Base-by-base conservation (phyloP, 2,329 filamentous ascomycete genomes). In the Trichoderma endophyticum region DNA sequence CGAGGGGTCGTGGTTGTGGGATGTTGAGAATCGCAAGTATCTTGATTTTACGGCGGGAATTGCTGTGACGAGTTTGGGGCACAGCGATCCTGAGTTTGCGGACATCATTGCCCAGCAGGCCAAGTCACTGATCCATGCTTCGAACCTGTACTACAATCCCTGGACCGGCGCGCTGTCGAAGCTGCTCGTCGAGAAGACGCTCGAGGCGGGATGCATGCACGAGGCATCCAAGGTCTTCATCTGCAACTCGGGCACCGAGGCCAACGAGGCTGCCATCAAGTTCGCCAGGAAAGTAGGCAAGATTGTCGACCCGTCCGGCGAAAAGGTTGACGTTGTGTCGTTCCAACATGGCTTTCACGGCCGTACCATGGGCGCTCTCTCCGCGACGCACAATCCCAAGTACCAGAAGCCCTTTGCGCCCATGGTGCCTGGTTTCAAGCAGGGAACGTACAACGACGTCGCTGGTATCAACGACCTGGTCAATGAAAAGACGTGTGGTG, bases 221-320 rank as follows among this genome's bases (percentile, higher is more conserved):
- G 89, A 92, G 78, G 94, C 92, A 21, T 86, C 88, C 24, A 89
- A 93, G 71, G 94, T 93, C 3, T 99, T 99, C 80, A 88, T 99
- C 75, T 97, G 94, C 85, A 99, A 99, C 84, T 98, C 95, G 4
- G 96, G 96, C 73, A 93, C 93, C 73, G 96, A 99, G 84, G 96
- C 96, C 79, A 99, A 99, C 82, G 96, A 99, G 84, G 96, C 95
- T 1, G 96, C 95, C 43, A 92, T 99, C 81, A 99, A 99, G 82
- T 98, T 99, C 78, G 93, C 95, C 24, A 90, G 96, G 77, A 99
- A 99, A 83, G 91, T 92, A 26, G 95, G 94, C 77, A 95, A 95
- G 81, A 84, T 89, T 11, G 77, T 91, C 32, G 91, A 94, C 74
- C 89, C 92, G 1, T 89, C 89, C 0, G 91, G 92, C 62, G 83